Base-by-base conservation (phyloP, 441 rosid species). In the Codiaeum variegatum region DNA sequence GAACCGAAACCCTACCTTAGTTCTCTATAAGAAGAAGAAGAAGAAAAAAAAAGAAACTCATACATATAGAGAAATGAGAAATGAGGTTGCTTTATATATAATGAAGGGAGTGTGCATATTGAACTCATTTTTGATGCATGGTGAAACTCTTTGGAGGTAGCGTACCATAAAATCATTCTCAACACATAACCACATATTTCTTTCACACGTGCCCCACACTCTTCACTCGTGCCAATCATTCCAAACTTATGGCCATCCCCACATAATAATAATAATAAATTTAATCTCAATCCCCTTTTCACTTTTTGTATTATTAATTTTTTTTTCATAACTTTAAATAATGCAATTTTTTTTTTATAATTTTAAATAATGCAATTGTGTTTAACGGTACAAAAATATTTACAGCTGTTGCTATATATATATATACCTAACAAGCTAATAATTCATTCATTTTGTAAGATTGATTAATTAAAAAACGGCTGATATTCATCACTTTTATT, bases 81-180 rank as follows among this genome's bases (percentile, higher is more conserved):
- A 13, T 72, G 21, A 31, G 36, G 11, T 18, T 0, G 13, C 29
- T 8, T 52, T 21, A 69, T 15, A 15, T 54, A 64, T 26, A 16
- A n/a, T 9, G 36, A 60, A 31, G 70, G 15, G 72, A 64, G 80
- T 69, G 80, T 71, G 83, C 79, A 80, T 76, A 75, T 81, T 34
- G 66, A 82, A 85, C 70, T 86, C 89, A 81, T 78, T 71, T 75
- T 78, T 72, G 78, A 79, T 78, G 87, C 88, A 85, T 90, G 44
- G 11, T 52, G 97, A 88, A 86, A 83, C 72, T 56, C 66, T 75
- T 81, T 79, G 82, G 83, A 76, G 94, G 92, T 89, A 74, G 84
- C 88, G 79, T 82, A 68, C 74, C 96, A 56, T 60, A 75, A 83
- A 68, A 76, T 84, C 90, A 85, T 78, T 84, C 73, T 74, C 73